These are phyloP conservation scores for Oryza glumipatula DNA, from an alignment of 176 grass and related monocot genomes.

Conservation along the genomic window DNA sequence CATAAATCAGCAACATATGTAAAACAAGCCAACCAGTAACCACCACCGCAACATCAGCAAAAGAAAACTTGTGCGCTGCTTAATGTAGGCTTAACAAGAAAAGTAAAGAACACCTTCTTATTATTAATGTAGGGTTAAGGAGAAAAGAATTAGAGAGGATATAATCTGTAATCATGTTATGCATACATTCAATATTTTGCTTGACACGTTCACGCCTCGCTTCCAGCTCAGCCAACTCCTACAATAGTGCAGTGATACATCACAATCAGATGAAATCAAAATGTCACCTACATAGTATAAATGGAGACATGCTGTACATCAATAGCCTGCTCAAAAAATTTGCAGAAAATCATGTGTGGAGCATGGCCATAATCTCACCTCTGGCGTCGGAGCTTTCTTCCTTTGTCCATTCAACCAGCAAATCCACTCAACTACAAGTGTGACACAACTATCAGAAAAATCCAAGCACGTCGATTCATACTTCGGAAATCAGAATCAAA, in stretches of 20 bases:
- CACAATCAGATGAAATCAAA: conserved; percentile 23
- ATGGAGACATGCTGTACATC: not conserved
- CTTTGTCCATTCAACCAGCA: conserved; percentile 99
- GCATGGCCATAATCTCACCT: conserved; percentile 44
- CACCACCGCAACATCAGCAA: not conserved
- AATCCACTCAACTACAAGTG: conserved; percentile 96
- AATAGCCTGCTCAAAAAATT: not conserved
- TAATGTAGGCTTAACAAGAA: not conserved
- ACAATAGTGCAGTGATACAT: conserved; percentile 12
- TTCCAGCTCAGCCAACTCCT: conserved; percentile 88
- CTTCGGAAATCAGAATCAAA: conserved; percentile 20
- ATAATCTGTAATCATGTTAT: conserved; percentile 14
- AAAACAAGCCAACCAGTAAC: not conserved
- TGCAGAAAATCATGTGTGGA: not conserved
- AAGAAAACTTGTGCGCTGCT: not conserved
- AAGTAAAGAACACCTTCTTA: not conserved
- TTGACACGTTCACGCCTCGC: conserved; percentile 66
- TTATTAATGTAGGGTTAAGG: not conserved
- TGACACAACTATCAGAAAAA: conserved; percentile 24
- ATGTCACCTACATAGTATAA: not conserved
- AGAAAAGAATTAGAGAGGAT: not conserved
- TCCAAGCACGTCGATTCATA: not conserved
- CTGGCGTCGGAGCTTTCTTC: conserved; percentile 80
- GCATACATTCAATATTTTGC: conserved; percentile 86
- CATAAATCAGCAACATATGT: not conserved